Conservation (phyloP, 1,284 basidiomycete species). For the Austroboletus sp. region DNA sequence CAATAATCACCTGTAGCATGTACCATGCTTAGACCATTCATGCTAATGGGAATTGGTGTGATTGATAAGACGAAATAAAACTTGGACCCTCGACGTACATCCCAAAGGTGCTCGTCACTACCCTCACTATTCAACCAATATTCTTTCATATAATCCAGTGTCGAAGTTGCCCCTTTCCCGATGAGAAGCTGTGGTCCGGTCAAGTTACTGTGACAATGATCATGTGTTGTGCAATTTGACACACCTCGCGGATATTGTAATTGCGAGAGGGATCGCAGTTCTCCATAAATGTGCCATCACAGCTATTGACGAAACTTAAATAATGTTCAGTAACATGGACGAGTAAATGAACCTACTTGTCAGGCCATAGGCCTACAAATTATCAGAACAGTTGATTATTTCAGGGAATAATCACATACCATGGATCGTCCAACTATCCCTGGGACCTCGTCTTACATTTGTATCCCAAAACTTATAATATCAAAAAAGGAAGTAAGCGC, state of each 20-base stretch:
- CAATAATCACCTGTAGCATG: conserved; percentile 53
- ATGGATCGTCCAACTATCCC: conserved; percentile 69
- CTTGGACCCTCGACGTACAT: conserved; percentile 39
- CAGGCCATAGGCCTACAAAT: conserved; percentile 58
- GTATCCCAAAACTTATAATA: conserved; percentile 55
- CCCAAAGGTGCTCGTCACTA: conserved; percentile 60
- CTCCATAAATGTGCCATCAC: conserved; percentile 57
- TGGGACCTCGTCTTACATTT: conserved; percentile 56
- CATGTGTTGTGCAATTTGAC: conserved; percentile 20
- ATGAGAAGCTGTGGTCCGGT: conserved; percentile 46
- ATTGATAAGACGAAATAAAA: conserved; percentile 37
- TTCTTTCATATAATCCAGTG: conserved; percentile 63
- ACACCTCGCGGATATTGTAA: conserved; percentile 48
- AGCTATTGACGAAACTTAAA: conserved; percentile 43
- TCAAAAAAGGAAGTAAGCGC: conserved; percentile 35
- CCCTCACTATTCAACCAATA: conserved; percentile 64
- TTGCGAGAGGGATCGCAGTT: conserved; percentile 65
- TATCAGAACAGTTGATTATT: conserved; percentile 9
- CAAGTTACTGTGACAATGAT: conserved; percentile 14
- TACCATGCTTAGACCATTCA: conserved; percentile 70
- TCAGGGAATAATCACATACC: conserved; percentile 38
- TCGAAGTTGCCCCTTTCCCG: conserved; percentile 51
- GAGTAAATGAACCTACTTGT: conserved; percentile 43
- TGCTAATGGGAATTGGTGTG: conserved; percentile 38
- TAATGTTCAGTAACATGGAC: conserved; percentile 35